These are phyloP conservation scores for Eruca vesicaria DNA, from an alignment of 441 rosid species.

Conservation along the genomic window DNA sequence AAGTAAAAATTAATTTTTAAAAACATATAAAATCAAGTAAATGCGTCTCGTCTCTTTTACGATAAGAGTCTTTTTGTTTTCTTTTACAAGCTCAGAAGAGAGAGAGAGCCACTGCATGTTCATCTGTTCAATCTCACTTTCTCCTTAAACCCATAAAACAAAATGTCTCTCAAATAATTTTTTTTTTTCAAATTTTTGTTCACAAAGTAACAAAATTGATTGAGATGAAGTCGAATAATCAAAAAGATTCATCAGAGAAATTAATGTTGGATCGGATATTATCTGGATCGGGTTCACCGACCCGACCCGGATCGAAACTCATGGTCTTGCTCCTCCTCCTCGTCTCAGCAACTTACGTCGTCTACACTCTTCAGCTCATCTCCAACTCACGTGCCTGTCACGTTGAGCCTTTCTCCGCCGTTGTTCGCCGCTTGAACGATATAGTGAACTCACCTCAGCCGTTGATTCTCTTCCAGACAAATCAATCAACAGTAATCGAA, in stretches of 20 bases:
- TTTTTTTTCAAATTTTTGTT: neutral
- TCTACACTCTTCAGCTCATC: slow-evolving; percentile 78
- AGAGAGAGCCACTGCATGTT: slow-evolving; percentile 34
- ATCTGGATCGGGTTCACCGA: slow-evolving; percentile 41
- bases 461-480: slow-evolving; percentile 27
- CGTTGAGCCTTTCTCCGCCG: slow-evolving; percentile 52
- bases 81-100: slow-evolving; percentile 11
- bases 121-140: slow-evolving; percentile 7
- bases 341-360: slow-evolving; percentile 68
- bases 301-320: slow-evolving; percentile 64
- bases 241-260: slow-evolving; percentile 63
- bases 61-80: slow-evolving; percentile 4
- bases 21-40: neutral
- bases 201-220: neutral
- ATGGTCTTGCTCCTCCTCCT: slow-evolving; percentile 69
- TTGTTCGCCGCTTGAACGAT: slow-evolving; percentile 37
- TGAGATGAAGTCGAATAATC: slow-evolving; percentile 56
- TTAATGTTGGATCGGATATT: slow-evolving; percentile 64
- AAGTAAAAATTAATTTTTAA: neutral
- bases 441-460: slow-evolving; percentile 42
- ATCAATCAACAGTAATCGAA: slow-evolving; percentile 9
- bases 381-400: slow-evolving; percentile 59
- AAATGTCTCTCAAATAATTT: neutral
- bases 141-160: neutral
- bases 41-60: slow-evolving; percentile 13